Evolutionary conservation across 306 rosid genomes (phyloP), one percentile per base, ranked within the genome.

Genomic region (Dryas alaskensis): DNA sequence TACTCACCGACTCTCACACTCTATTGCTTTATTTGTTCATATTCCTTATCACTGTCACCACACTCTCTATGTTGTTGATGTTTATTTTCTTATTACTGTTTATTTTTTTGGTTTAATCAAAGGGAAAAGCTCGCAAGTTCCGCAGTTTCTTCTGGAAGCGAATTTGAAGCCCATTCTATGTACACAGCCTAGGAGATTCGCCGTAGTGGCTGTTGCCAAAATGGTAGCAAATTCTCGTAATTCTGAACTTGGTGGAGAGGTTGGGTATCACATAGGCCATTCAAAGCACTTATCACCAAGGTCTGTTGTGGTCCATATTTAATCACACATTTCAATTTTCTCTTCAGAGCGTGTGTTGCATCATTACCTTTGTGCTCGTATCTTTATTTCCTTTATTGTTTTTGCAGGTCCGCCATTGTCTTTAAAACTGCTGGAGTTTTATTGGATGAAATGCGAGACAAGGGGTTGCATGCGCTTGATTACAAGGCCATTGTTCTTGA

Each of bases 81-180:
- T 31, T 31, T 31, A 31, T 31, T 31, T 31, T 31, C 37, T 31
- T 60, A 31, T 57, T 39, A 10, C 40, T 37, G 7, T 39, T n/a
- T 60, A 22, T 25, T 62, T 63, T 51, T 42, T 48, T 48, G 73
- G 47, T 63, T 68, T 37, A 72, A 73, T 53, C 53, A 53, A 52
- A 92, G 98, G 98, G 72, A 92, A 92, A 88, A 92, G 98, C 78
- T 92, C 96, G 6, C 98, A 90, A 81, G 81, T 92, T 83, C 98
- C 98, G 19, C 98, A 90, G 83, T 92, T 90, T 87, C 94, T 92
- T 69, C 80, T 90, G 72, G 92, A 88, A 37, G 98, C 83, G 83
- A 85, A 82, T 84, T 60, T 88, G 87, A 86, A 81, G 64, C 98
- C 92, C 19, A 87, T 92, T 69, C 60, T 92, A 54, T 90, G 96